phyloP scores from a whole-genome alignment of 2,329 filamentous ascomycete species.

The Fusarium guadeloupense region DNA sequence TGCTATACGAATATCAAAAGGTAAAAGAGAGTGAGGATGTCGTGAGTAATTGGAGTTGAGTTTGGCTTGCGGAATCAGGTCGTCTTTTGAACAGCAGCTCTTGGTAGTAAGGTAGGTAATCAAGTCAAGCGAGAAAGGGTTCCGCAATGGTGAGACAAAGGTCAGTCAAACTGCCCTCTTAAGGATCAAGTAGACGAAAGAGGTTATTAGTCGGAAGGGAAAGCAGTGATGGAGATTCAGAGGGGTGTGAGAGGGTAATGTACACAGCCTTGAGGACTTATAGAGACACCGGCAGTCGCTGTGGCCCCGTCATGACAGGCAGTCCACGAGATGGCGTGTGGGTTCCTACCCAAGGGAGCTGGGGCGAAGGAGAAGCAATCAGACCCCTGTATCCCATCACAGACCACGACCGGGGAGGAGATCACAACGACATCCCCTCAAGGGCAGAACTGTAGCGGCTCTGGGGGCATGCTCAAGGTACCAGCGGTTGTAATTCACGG shows the following conservation, averaged over 20 bases:
- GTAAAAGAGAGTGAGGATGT: conserved; percentile 36
- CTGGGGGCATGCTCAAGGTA: conserved; percentile 13
- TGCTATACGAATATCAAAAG: conserved; percentile 23
- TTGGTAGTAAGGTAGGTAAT: conserved; percentile 34
- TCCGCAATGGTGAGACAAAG: conserved; percentile 47
- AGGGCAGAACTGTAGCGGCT: conserved; percentile 28
- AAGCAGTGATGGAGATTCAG: conserved; percentile 38
- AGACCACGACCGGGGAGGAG: conserved; percentile 34
- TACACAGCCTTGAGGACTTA: conserved; percentile 16
- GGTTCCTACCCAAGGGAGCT: conserved; percentile 42
- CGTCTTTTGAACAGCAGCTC: conserved; percentile 43
- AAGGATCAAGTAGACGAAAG: conserved; percentile 49
- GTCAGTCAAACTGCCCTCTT: conserved; percentile 46
- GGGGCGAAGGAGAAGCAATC: conserved; percentile 41
- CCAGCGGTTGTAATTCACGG: conserved; percentile 16
- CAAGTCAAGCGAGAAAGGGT: conserved; percentile 47
- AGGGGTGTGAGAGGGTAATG: conserved; percentile 49
- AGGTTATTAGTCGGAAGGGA: conserved; percentile 44
- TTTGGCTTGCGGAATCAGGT: conserved; percentile 34
- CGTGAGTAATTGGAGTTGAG: conserved; percentile 20
- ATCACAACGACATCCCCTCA: conserved; percentile 36
- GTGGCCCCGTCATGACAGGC: conserved; percentile 42
- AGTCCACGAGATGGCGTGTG: conserved; percentile 46
- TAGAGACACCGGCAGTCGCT: conserved; percentile 41
- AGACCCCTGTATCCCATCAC: conserved; percentile 39